These are phyloP conservation scores for Waitea zeae DNA, from an alignment of 1,284 basidiomycete species.

Conservation along the genomic window DNA sequence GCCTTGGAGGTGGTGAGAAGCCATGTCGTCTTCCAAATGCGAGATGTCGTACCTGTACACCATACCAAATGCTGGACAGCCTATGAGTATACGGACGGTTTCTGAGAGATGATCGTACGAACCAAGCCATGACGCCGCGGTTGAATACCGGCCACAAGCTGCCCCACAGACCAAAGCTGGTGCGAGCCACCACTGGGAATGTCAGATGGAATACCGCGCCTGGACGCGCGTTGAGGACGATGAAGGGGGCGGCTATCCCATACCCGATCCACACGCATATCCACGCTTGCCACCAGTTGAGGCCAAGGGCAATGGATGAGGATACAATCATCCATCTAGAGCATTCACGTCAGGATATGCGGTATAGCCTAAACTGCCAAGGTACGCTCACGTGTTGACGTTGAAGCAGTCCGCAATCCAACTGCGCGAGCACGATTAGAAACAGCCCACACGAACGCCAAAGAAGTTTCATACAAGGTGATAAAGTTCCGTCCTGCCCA, in stretches of 20 bases:
- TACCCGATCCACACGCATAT: constrained; percentile 69
- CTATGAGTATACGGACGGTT: constrained; percentile 7
- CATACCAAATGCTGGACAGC: constrained; percentile 51
- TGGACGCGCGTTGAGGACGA: constrained; percentile 67
- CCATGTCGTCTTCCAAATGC: too few relatives aligned
- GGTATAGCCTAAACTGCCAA: not conserved
- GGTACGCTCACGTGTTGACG: constrained; percentile 48
- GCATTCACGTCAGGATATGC: constrained; percentile 5
- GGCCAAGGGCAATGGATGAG: constrained; percentile 57
- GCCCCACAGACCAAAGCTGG: constrained; percentile 71
- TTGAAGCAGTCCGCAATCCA: constrained; percentile 76
- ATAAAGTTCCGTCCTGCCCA: constrained; percentile 49
- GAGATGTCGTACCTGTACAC: constrained; percentile 64
- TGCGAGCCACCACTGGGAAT: constrained; percentile 65
- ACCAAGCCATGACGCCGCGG: constrained; percentile 52
- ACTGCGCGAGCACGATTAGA: constrained; percentile 17
- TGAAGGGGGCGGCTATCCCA: constrained; percentile 50
- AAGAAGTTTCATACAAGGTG: constrained; percentile 30
- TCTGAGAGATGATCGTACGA: too few relatives aligned
- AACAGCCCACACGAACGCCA: not conserved
- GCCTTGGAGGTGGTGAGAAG: too few relatives aligned
- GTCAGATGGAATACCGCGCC: constrained; percentile 68
- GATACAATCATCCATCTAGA: constrained; percentile 58
- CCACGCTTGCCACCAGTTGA: constrained; percentile 78
- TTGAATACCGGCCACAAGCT: constrained; percentile 68